These are phyloP conservation scores for Flaveria trinervia DNA, from an alignment of 129 eudicot genomes.

Conservation along the genomic window DNA sequence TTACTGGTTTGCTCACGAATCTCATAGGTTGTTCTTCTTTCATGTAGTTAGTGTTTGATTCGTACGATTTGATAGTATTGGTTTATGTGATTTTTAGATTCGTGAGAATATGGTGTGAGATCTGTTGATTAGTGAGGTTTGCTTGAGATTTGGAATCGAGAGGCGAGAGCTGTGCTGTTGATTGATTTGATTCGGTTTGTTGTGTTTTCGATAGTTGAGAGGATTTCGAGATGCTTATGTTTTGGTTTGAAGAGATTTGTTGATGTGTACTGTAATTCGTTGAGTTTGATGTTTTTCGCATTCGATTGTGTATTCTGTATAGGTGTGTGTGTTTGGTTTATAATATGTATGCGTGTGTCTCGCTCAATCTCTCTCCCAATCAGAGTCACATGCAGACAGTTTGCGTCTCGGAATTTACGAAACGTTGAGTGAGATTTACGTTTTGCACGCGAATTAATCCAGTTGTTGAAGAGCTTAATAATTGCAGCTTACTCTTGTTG, in stretches of 20 bases:
- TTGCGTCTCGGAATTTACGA: conserved; percentile 12
- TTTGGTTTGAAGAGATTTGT: neutral
- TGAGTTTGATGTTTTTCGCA: neutral
- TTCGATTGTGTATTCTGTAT: conserved; percentile 1
- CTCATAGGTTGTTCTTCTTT: conserved; percentile 14
- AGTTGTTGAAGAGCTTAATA: conserved; percentile 26
- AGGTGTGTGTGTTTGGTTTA: conserved; percentile 11
- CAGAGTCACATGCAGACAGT: conserved; percentile 29
- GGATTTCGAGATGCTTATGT: neutral
- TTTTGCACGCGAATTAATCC: conserved; percentile 35
- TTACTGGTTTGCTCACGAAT: conserved; percentile 29
- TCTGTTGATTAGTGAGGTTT: conserved; percentile 20
- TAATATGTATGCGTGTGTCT: neutral
- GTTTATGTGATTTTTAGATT: neutral
- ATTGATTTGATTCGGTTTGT: neutral
- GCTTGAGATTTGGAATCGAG: conserved; percentile 19
- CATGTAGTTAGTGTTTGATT: neutral
- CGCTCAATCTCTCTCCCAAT: conserved; percentile 8
- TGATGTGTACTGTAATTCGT: neutral
- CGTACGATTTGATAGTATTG: no score
- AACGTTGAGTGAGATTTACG: conserved; percentile 31
- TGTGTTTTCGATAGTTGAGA: no score
- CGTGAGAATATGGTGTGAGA: conserved; percentile 14
- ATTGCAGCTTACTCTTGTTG: conserved; percentile 22
- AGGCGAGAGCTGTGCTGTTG: neutral